These are phyloP conservation scores for Alternaria infectoria DNA, from an alignment of 2,329 filamentous ascomycete species.

Conservation along the genomic window DNA sequence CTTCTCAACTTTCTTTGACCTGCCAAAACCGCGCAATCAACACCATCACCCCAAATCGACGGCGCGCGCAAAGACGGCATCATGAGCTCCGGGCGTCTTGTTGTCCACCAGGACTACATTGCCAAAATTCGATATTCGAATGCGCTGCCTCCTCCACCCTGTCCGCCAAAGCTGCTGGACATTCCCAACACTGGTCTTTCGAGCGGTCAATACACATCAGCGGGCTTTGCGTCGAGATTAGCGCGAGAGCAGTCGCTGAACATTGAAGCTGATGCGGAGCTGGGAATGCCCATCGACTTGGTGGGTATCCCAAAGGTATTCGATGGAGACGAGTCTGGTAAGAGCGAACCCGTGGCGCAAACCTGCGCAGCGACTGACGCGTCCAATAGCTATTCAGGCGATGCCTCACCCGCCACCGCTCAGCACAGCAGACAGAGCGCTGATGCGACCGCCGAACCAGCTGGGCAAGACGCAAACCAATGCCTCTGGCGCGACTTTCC, in stretches of 20 bases:
- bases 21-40: slow-evolving; percentile 5
- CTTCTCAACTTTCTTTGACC: slow-evolving; percentile 37
- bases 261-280: slow-evolving; percentile 95
- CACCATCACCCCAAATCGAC: slow-evolving; percentile 13
- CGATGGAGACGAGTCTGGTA: slow-evolving; percentile 92
- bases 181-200: slow-evolving; percentile 92
- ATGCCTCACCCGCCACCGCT: slow-evolving; percentile 72
- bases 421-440: slow-evolving; percentile 82
- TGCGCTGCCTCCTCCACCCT: slow-evolving; percentile 89
- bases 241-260: slow-evolving; percentile 92
- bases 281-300: slow-evolving; percentile 96
- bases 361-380: slow-evolving; percentile 26
- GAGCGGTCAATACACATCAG: slow-evolving; percentile 86
- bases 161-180: slow-evolving; percentile 94
- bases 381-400: slow-evolving; percentile 75
- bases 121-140: slow-evolving; percentile 95
- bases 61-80: slow-evolving; percentile 5
- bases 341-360: slow-evolving; percentile 25
- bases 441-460: slow-evolving; percentile 82
- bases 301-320: slow-evolving; percentile 95
- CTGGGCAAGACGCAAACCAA: slow-evolving; percentile 82
- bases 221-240: slow-evolving; percentile 86
- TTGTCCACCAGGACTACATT: slow-evolving; percentile 92
- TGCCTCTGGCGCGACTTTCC: slow-evolving; percentile 84
- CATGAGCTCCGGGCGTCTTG: slow-evolving; percentile 36